A percentile compares a stretch with the other conserved stretches of the same genome.
phyloP scores from a whole-genome alignment of 345 rosid species.

The Anacardium occidentale region DNA sequence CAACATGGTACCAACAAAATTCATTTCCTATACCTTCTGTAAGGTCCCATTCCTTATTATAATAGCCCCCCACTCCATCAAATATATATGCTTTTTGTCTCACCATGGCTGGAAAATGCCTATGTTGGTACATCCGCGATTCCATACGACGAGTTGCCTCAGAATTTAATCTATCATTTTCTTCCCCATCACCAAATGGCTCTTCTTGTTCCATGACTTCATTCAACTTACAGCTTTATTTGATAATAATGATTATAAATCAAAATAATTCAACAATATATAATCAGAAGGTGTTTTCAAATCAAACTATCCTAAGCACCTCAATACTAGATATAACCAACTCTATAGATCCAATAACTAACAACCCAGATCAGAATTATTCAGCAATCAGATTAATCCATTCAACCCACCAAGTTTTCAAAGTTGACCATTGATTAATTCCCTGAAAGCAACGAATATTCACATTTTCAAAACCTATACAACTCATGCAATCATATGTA shows the following conservation, averaged over 20 bases:
- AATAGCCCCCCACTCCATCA: conserved; percentile 72
- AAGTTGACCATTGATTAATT: conserved; percentile 15
- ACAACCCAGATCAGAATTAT: conserved; percentile 15
- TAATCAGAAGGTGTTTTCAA: background rate
- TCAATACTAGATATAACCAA: conserved; percentile 5
- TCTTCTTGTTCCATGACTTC: conserved; percentile 54
- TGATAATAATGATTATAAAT: background rate
- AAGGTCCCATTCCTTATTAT: conserved; percentile 80
- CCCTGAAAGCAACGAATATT: conserved; percentile 1
- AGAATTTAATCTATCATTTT: conserved; percentile 41
- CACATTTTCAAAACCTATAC: background rate
- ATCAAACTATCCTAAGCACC: background rate
- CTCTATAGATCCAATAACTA: conserved; percentile 8
- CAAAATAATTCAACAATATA: conserved; percentile 7
- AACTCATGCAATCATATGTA: background rate
- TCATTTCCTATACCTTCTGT: conserved; percentile 64
- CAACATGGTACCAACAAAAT: conserved; percentile 97
- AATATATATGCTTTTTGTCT: conserved; percentile 82
- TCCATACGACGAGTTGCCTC: conserved; percentile 25
- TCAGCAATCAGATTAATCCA: conserved; percentile 10
- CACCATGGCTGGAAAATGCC: conserved; percentile 60
- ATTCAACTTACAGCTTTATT: background rate
- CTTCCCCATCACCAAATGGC: conserved; percentile 44
- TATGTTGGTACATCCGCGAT: conserved; percentile 11
- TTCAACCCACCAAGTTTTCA: conserved; percentile 17